Conservation (phyloP, 225 moss, liverwort and hornwort genomes). For the Climacium dendroides region DNA sequence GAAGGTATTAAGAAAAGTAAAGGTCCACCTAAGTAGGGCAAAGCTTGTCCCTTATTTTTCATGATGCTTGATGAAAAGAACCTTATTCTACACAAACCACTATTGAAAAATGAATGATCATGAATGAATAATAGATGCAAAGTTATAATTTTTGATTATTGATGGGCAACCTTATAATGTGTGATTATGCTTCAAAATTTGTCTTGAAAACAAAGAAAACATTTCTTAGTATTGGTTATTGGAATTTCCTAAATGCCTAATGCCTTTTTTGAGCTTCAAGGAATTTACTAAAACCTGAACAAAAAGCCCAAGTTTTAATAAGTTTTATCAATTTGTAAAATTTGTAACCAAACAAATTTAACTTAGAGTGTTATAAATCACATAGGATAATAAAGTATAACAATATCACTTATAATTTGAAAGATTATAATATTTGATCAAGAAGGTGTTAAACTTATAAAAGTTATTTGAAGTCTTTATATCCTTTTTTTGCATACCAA, state of each 20-base stretch:
- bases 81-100: accelerated
- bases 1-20: not conserved
- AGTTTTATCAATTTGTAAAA: not conserved
- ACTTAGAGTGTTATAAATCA: not conserved
- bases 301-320: not conserved
- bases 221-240: accelerated
- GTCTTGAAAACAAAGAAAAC: not conserved
- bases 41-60: accelerated
- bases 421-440: not conserved
- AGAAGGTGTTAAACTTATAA: not conserved
- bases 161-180: accelerated
- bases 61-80: too few species aligned
- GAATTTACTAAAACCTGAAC: accelerated
- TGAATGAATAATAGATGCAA: not conserved
- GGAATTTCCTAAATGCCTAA: accelerated
- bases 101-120: not conserved
- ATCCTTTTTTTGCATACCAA: not conserved
- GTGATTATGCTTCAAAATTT: not conserved
- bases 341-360: too few species aligned
- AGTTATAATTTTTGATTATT: accelerated
- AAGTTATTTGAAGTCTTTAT: not conserved
- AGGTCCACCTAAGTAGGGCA: accelerated
- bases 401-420: not conserved
- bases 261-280: not conserved
- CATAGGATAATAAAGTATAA: not conserved